Evolutionary conservation across 371 early-diverging fungal genomes (phyloP).

Genomic region (Mucor velutinosus): DNA sequence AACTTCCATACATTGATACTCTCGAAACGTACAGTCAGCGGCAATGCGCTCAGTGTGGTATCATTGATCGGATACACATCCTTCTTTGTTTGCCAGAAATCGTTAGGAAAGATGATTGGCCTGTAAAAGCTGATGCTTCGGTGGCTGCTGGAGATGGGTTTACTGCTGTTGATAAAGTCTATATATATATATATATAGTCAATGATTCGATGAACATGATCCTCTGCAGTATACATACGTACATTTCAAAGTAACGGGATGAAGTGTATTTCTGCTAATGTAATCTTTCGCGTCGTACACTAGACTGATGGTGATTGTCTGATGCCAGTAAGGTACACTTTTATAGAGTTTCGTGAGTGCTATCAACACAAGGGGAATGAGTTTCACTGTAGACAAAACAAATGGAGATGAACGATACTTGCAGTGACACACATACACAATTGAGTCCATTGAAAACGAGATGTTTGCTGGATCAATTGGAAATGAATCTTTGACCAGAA

Average conservation of each 20-base stretch:
- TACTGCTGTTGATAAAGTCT: slow-evolving; percentile 53
- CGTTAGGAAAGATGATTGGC: slow-evolving; percentile 79
- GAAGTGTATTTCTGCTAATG: slow-evolving; percentile 53
- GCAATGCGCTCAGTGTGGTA: slow-evolving; percentile 63
- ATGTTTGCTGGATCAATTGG: slow-evolving; percentile 9
- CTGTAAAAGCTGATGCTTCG: slow-evolving; percentile 57
- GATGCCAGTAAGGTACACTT: slow-evolving; percentile 1
- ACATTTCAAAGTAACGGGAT: slow-evolving; percentile 59
- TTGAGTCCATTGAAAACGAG: neutral
- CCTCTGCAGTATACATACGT: slow-evolving; percentile 8
- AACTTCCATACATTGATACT: slow-evolving; percentile 79
- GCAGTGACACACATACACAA: slow-evolving; percentile 7
- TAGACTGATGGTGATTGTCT: slow-evolving; percentile 27
- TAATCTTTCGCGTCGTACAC: slow-evolving; percentile 50
- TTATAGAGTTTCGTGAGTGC: slow-evolving; percentile 5
- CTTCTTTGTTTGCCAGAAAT: slow-evolving; percentile 87
- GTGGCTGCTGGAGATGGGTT: slow-evolving; percentile 30
- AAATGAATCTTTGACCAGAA: slow-evolving; percentile 10
- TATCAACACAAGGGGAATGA: neutral
- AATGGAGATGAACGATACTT: neutral
- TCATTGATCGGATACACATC: slow-evolving; percentile 74
- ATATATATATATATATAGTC: neutral
- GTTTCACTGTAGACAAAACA: neutral
- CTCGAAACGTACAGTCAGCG: slow-evolving; percentile 67
- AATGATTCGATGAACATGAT: neutral